Base-by-base conservation (phyloP, 352 stramenopile species). In the Globisporangium mamillatum region DNA sequence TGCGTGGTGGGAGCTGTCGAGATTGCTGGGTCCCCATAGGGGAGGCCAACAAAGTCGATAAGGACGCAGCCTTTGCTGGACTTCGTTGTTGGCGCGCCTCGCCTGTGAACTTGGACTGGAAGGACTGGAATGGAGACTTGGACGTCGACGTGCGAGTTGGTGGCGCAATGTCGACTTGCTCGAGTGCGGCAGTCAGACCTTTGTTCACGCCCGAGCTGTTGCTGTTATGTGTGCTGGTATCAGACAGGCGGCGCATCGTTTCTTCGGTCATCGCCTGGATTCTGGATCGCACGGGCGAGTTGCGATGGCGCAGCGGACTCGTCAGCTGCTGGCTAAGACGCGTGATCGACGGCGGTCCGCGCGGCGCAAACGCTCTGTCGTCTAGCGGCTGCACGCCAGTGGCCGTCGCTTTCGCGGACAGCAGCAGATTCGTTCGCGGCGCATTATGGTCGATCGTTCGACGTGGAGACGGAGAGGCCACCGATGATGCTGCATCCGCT, bases 51-150 rank as follows among this genome's bases (percentile, higher is more conserved):
- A 72, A 36, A 12, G 38, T 56, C 16, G 55, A 62, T 16, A 69
- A 29, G 14, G 63, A 41, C 46, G 60, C 34, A 25, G 63, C 46
- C 56, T 73, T 50, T 57, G 27, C 58, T 32, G 60, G 66, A 48
- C 58, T 76, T 24, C 55, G 70, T 5, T 62, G 66, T 1, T 64
- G 29, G 1, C 54, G 67, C 29, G 22, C n/a, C 4, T 63, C 60
- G 18, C 24, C 52, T 0, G 50, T 66, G 34, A 90, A 75, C 66
- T 94, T 94, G 57, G 80, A 86, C 64, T 92, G 86, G 65, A 94
- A 91, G 24, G 86, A 94, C 68, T 90, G 80, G 68, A 92, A 94
- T 10, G 86, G 86, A 2, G 86, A 92, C 63, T 91, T 92, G 3
- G 82, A 68, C 1, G 76, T 65, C n/a, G 72, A 34, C 50, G 74